Evolutionary conservation across 148 eudicot species (phyloP).

Genomic region (Agrostemma githago): DNA sequence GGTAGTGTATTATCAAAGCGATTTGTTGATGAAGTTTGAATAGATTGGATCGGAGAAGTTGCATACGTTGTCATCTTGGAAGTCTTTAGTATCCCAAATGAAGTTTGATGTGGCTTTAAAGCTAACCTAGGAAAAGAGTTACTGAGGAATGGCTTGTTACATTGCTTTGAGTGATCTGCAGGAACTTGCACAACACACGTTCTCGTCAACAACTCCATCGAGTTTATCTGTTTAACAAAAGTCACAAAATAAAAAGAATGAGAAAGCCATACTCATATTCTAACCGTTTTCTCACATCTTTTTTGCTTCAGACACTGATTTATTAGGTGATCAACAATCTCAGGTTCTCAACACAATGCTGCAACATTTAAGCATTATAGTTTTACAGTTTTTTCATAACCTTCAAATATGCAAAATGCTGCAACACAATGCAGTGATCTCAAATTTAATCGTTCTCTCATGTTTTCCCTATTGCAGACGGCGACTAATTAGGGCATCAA

Average conservation of each 20-base stretch:
- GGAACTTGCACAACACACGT: conserved; percentile 30
- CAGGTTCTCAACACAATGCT: background rate
- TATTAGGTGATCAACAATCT: background rate
- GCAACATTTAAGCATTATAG: background rate
- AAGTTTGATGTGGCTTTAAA: conserved; percentile 27
- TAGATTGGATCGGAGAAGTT: conserved; percentile 50
- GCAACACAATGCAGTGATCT: no score
- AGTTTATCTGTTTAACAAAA: conserved; percentile 29
- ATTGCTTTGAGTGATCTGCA: conserved; percentile 24
- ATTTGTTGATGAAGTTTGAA: conserved; percentile 38
- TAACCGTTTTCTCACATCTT: background rate
- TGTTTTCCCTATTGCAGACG: background rate
- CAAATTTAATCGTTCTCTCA: background rate
- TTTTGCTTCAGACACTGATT: no score
- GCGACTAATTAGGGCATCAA: background rate
- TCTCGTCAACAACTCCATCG: conserved; percentile 69
- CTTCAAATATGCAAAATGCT: no score
- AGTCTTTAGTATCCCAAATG: conserved; percentile 34
- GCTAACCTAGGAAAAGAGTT: conserved; percentile 22
- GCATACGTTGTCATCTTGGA: conserved; percentile 37
- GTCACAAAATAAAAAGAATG: background rate
- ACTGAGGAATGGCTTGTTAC: conserved; percentile 24
- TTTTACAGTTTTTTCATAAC: no score
- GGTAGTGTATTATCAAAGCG: conserved; percentile 66
- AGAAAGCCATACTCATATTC: background rate